Conservation (phyloP, 2,329 filamentous ascomycete species). For the Sclerotinia nivalis region DNA sequence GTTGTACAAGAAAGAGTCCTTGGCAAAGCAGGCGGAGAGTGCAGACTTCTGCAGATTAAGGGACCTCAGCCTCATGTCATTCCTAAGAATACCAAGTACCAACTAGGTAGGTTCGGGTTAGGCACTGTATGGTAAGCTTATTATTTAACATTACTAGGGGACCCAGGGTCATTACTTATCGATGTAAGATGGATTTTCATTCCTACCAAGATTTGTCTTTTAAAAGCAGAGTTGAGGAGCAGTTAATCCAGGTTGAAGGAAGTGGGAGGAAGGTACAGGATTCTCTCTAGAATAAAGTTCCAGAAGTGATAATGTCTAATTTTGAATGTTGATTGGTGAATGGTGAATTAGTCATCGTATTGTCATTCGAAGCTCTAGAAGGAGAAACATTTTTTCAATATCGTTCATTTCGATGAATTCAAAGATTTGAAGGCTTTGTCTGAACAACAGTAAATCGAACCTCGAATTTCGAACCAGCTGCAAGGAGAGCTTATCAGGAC, state of each 20-base stretch:
- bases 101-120: not conserved
- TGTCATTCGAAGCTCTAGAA: not conserved
- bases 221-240: no score
- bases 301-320: not conserved
- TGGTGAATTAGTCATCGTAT: not conserved
- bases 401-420: no score
- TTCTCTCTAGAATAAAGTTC: not conserved
- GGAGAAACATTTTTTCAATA: not conserved
- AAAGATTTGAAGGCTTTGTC: no score
- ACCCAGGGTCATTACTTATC: not conserved
- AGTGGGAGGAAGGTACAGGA: not conserved
- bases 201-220: not conserved
- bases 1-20: not conserved
- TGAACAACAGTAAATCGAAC: not conserved
- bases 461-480: not conserved
- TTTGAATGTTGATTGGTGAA: not conserved
- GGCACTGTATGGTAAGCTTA: not conserved
- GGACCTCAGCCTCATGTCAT: not conserved
- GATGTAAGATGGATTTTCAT: not conserved
- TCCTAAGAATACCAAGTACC: not conserved
- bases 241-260: not conserved
- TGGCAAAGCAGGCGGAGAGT: not conserved
- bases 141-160: not conserved
- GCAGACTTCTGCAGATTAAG: not conserved
- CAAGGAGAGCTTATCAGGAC: not conserved